phyloP scores from a whole-genome alignment of 1,284 basidiomycete species.

The Trichosporon faecale region DNA sequence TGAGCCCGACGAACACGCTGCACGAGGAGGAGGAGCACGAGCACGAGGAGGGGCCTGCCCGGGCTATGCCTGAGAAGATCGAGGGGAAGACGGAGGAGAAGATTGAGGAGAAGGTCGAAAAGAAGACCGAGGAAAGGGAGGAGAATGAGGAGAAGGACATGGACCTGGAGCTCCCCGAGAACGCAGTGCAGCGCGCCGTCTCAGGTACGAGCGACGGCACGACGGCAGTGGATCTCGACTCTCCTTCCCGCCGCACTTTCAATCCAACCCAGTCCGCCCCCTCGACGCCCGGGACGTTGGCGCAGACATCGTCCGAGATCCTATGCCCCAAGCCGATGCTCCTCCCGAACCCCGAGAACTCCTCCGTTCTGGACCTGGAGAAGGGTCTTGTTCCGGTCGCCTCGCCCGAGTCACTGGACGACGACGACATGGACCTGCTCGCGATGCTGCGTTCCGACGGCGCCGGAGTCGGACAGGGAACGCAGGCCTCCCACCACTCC shows the following conservation, averaged over 20 bases:
- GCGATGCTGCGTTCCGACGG: slow-evolving; percentile 37
- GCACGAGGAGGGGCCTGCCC: background rate
- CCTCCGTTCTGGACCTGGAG: slow-evolving; percentile 14
- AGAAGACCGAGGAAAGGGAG: background rate
- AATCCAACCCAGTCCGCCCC: background rate
- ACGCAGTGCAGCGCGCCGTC: background rate
- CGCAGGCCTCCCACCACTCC: slow-evolving; percentile 20
- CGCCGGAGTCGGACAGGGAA: slow-evolving; percentile 24
- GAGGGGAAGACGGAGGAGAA: background rate
- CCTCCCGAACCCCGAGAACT: background rate
- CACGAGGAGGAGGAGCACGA: background rate
- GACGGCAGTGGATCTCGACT: slow-evolving; percentile 2
- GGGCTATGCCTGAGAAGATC: too few relatives aligned
- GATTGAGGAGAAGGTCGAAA: background rate
- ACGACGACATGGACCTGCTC: slow-evolving; percentile 42
- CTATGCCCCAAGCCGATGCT: slow-evolving; percentile 1
- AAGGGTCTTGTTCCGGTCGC: slow-evolving; percentile 18
- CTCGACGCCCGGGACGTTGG: background rate
- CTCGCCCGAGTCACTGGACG: slow-evolving; percentile 25
- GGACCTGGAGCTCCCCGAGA: background rate
- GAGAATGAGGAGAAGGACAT: background rate
- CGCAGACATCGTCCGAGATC: background rate
- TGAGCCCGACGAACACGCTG: background rate
- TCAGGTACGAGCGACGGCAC: background rate
- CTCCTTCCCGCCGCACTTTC: background rate